phyloP scores from a whole-genome alignment of 2,329 filamentous ascomycete species.

The Rasamsonia emersonii region DNA sequence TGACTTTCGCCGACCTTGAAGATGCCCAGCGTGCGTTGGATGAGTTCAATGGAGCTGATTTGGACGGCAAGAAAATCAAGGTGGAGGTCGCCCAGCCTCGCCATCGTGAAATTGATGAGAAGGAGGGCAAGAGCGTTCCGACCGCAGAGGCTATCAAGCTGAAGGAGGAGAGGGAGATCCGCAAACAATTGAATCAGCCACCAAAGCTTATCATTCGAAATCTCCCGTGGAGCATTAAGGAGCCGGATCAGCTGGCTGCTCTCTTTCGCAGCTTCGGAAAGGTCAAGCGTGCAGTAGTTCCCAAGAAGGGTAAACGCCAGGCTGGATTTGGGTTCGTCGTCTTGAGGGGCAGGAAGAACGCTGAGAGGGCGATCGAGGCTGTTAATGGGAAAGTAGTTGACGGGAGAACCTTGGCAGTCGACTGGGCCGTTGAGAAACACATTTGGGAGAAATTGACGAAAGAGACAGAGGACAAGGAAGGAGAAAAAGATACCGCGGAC shows the following conservation, averaged over 20 bases:
- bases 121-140: slow-evolving; percentile 34
- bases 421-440: slow-evolving; percentile 92
- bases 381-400: slow-evolving; percentile 88
- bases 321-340: slow-evolving; percentile 91
- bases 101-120: slow-evolving; percentile 56
- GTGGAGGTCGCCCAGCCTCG: slow-evolving; percentile 84
- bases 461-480: slow-evolving; percentile 22
- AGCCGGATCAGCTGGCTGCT: slow-evolving; percentile 65
- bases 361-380: slow-evolving; percentile 73
- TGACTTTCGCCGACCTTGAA: slow-evolving; percentile 89
- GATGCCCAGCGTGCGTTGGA: slow-evolving; percentile 75
- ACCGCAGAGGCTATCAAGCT: slow-evolving; percentile 25
- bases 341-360: slow-evolving; percentile 79
- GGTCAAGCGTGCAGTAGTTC: slow-evolving; percentile 77
- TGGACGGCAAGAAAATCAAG: slow-evolving; percentile 73
- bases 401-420: slow-evolving; percentile 79
- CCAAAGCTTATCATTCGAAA: slow-evolving; percentile 85
- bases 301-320: slow-evolving; percentile 62
- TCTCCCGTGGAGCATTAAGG: slow-evolving; percentile 91
- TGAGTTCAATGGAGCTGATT: slow-evolving; percentile 67
- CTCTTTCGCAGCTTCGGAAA: slow-evolving; percentile 86
- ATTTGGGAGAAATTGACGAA: slow-evolving; percentile 65
- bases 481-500: slow-evolving; percentile 16
- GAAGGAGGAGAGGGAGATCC: slow-evolving; percentile 45
- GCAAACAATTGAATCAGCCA: slow-evolving; percentile 51